These are phyloP conservation scores for Acanthochlamys bracteata DNA, from an alignment of 106 monocot genomes.

Conservation along the genomic window DNA sequence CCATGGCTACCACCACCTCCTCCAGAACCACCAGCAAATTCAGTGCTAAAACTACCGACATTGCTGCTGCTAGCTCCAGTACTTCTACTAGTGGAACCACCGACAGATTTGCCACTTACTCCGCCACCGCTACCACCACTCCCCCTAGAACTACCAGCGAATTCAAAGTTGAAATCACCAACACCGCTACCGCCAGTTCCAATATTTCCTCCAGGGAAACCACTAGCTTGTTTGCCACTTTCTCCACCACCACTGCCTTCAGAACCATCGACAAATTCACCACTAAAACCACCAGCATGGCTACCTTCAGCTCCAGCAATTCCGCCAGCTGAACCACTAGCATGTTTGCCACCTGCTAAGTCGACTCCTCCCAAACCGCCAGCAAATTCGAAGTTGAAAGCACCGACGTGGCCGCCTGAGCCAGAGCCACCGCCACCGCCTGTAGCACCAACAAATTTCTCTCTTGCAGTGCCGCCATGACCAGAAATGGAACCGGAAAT, in stretches of 20 bases:
- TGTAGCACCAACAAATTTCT: slow-evolving; percentile 2
- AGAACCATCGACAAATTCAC: neutral
- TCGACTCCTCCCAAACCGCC: slow-evolving; percentile 7
- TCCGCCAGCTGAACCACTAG: neutral
- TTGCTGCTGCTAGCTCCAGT: no score
- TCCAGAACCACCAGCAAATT: neutral
- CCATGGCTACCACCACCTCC: neutral
- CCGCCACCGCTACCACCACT: neutral
- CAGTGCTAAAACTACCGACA: neutral
- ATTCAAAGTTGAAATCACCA: no score
- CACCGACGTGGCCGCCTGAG: no score
- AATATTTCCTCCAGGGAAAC: no score
- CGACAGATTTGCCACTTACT: slow-evolving; percentile 1
- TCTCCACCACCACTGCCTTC: neutral
- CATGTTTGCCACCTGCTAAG: no score
- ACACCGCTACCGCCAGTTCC: no score
- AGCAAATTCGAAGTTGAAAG: no score
- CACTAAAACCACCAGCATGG: no score
- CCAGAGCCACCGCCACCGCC: slow-evolving; percentile 9
- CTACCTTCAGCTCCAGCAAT: neutral
- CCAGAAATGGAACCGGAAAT: neutral
- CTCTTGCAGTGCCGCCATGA: slow-evolving; percentile 2
- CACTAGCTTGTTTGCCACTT: neutral
- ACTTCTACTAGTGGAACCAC: slow-evolving; percentile 6
- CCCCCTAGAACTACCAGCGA: slow-evolving; percentile 1